Evolutionary conservation across 768 basidiomycete species (phyloP), one percentile per base, ranked within the genome.

Genomic region (Pleurotus tuoliensis): DNA sequence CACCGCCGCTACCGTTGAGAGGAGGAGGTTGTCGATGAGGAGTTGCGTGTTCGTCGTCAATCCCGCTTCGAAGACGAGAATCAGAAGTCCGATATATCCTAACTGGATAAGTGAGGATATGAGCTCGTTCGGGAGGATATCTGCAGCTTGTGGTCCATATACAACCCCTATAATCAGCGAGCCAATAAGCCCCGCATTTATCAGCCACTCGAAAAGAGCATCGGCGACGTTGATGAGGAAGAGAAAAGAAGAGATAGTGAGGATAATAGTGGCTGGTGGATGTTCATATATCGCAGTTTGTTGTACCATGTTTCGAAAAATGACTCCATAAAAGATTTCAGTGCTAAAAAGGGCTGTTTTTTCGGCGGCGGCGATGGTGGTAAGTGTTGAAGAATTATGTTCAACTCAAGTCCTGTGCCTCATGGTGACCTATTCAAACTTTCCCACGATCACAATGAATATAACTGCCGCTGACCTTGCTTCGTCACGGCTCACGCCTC

Each of bases 31-130:
- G 0, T 73, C 62, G 24, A 77, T 64, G 18, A 86, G 71, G 2
- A 79, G 68, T 4, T 67, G 40, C 2, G 82, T 65, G 46, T 82
- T 71, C 1, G 84, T 81, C 6, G 73, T 75, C 2, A 88, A 67
- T 0, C 87, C 87, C 12, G 84, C 86, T 76, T 81, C 77, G 53
- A 80, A 82, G 12, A 84, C 79, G 56, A 83, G 71, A 16, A 85
- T 65, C n/a, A 84, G 64, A 5, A 78, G 69, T 2, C 76, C 74
- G 38, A 76, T 66, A 73, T 75, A 67, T 59, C 81, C 67, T 65
- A 75, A 51, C 4, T 72, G 67, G 15, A 80, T 72, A 60, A 84
- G 76, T 0, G 79, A 72, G 41, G 58, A 61, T 63, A 82, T 71
- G 66, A 77, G 73, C 5, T 67, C 61, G 9, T 62, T 51, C 3